Percentiles rank a stretch among this genome's conserved stretches.
Conservation (phyloP, 2,329 filamentous ascomycete genomes). For the Sporothrix dimorphospora region DNA sequence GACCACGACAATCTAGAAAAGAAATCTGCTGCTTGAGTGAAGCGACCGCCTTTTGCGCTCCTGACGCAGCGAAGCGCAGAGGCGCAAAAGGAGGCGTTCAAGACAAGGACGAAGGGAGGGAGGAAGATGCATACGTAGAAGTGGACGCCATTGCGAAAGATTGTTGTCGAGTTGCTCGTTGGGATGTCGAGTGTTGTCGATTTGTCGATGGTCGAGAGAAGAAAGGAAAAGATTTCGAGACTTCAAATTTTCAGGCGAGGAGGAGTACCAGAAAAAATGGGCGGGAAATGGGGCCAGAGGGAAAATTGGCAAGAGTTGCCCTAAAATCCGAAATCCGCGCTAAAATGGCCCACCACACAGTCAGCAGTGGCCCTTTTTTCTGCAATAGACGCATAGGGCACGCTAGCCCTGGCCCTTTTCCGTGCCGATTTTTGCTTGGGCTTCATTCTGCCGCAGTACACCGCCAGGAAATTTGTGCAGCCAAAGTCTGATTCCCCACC, state of each 20-base stretch:
- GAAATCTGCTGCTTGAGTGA: constrained; percentile 31
- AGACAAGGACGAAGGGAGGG: constrained; percentile 4
- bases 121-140: constrained; percentile 33
- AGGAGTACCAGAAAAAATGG: constrained; percentile 4
- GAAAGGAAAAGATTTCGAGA: constrained; percentile 16
- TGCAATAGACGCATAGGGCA: constrained; percentile 30
- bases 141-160: constrained; percentile 30
- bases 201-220: constrained; percentile 24
- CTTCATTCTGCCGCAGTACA: constrained; percentile 27
- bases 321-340: neutral
- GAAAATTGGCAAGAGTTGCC: constrained; percentile 13
- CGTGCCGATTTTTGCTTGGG: neutral
- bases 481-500: constrained; percentile 13
- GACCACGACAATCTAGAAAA: constrained; percentile 78
- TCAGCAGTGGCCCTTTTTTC: neutral
- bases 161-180: constrained; percentile 24
- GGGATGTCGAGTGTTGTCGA: constrained; percentile 21
- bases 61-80: neutral
- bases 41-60: neutral
- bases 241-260: constrained; percentile 12
- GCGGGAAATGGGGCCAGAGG: constrained; percentile 6
- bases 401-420: constrained; percentile 27
- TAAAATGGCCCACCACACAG: constrained; percentile 7
- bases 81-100: neutral
- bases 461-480: constrained; percentile 26